Conservation (phyloP, 768 basidiomycete genomes). For the Russula virescens region DNA sequence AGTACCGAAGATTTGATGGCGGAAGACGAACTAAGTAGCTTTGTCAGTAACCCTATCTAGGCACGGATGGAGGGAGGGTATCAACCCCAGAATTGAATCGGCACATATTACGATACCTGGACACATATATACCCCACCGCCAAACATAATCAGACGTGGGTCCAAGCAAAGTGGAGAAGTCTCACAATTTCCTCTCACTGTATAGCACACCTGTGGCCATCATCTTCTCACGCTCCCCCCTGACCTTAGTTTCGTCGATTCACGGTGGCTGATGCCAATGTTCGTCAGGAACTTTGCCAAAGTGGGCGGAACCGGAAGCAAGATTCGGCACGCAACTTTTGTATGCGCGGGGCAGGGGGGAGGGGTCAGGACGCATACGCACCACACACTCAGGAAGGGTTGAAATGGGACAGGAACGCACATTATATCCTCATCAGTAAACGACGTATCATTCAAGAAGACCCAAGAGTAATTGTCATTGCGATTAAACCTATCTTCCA, state of each 20-base stretch:
- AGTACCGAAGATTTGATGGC: constrained; percentile 78
- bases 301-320: constrained; percentile 33
- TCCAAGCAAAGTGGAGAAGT: not conserved
- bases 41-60: not conserved
- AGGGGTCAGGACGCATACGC: not conserved
- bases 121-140: not conserved
- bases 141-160: not conserved
- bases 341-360: too few species aligned
- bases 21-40: too few species aligned
- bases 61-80: not conserved
- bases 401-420: too few species aligned
- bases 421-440: constrained; percentile 69
- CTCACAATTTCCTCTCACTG: constrained; percentile 17
- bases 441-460: constrained; percentile 82
- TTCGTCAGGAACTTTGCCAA: constrained; percentile 39
- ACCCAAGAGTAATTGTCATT: constrained; percentile 80
- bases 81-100: constrained; percentile 45
- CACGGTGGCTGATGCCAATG: constrained; percentile 49
- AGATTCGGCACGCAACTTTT: constrained; percentile 30
- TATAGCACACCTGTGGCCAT: constrained; percentile 16
- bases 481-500: constrained; percentile 86
- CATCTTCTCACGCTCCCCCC: constrained; percentile 40
- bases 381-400: too few species aligned
- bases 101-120: too few species aligned
- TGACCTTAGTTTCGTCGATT: constrained; percentile 46